Evolutionary conservation across 306 rosid species (phyloP).

Genomic region (Hippophae rhamnoides): DNA sequence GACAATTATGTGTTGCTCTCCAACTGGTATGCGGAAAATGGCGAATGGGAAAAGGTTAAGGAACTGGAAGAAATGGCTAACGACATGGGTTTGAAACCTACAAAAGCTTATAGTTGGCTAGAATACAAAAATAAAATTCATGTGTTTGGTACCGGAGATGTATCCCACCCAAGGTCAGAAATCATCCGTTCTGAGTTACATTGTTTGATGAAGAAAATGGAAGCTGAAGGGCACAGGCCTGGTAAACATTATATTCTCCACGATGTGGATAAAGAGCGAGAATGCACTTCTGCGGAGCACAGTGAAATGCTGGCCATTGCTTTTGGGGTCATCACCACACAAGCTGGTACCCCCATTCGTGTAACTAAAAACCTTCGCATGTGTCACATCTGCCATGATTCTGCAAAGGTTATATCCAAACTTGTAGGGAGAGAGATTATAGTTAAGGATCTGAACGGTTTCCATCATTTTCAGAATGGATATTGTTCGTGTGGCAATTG

Average conservation of each 20-base stretch:
- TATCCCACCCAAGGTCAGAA: slow-evolving; percentile 52
- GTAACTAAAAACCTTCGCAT: slow-evolving; percentile 46
- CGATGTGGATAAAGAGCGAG: slow-evolving; percentile 66
- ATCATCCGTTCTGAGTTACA: slow-evolving; percentile 43
- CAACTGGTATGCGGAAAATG: slow-evolving; percentile 47
- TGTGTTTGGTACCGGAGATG: slow-evolving; percentile 63
- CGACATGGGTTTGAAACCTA: slow-evolving; percentile 59
- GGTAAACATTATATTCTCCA: slow-evolving; percentile 40
- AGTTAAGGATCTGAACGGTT: slow-evolving; percentile 48
- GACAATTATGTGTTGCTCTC: slow-evolving; percentile 49
- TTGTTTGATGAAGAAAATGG: slow-evolving; percentile 46
- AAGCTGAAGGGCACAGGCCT: slow-evolving; percentile 24
- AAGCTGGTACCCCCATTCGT: slow-evolving; percentile 34
- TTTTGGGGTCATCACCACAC: slow-evolving; percentile 52
- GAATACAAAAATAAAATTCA: slow-evolving; percentile 54
- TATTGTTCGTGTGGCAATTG: slow-evolving; percentile 47
- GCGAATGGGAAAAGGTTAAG: slow-evolving; percentile 36
- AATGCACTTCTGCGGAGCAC: slow-evolving; percentile 48
- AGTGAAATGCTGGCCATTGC: slow-evolving; percentile 62
- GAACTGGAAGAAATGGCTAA: slow-evolving; percentile 25
- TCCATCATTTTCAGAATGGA: slow-evolving; percentile 62
- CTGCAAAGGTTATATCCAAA: slow-evolving; percentile 43
- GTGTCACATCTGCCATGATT: slow-evolving; percentile 46
- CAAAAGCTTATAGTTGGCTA: slow-evolving; percentile 50
- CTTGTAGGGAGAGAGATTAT: slow-evolving; percentile 42